phyloP scores from a whole-genome alignment of 208 protist species.

The Leptomonas seymouri region DNA sequence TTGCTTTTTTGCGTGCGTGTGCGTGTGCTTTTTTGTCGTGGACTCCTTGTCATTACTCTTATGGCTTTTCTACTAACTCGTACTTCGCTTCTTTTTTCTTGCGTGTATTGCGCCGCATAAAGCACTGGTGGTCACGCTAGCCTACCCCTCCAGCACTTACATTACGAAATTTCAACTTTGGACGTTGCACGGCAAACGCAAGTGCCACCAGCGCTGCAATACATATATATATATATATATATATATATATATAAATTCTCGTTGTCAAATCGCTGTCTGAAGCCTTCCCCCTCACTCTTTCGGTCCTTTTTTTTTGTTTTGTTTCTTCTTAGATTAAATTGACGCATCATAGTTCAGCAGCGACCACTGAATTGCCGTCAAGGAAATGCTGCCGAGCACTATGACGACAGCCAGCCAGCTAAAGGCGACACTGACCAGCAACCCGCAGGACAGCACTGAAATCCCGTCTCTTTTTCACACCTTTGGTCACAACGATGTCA shows the following conservation, averaged over 20 bases:
- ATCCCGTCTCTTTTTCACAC: constrained; percentile 64
- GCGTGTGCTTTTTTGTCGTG: too few relatives aligned
- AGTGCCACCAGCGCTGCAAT: too few relatives aligned
- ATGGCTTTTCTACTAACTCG: background rate
- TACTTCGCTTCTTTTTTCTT: background rate
- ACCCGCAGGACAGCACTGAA: constrained; percentile 42
- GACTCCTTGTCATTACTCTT: too few relatives aligned
- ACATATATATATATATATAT: too few relatives aligned
- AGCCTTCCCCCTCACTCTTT: constrained; percentile 1
- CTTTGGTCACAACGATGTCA: constrained; percentile 32
- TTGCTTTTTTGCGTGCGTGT: too few relatives aligned
- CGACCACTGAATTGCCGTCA: background rate
- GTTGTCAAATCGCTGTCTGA: too few relatives aligned
- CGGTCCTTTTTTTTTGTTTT: constrained; percentile 17
- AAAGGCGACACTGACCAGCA: constrained; percentile 28
- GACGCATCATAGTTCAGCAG: background rate
- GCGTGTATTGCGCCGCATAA: too few relatives aligned
- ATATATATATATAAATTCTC: too few relatives aligned
- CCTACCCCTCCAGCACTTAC: too few relatives aligned
- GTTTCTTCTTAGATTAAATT: constrained; percentile 6
- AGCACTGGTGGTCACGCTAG: too few relatives aligned
- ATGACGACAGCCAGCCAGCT: background rate
- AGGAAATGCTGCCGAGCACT: background rate
- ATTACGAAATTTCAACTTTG: too few relatives aligned
- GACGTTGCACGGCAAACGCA: too few relatives aligned